A percentile compares a stretch with the other conserved stretches of the same genome.
phyloP scores from a whole-genome alignment of 345 rosid genomes.

The Camelina laxa region DNA sequence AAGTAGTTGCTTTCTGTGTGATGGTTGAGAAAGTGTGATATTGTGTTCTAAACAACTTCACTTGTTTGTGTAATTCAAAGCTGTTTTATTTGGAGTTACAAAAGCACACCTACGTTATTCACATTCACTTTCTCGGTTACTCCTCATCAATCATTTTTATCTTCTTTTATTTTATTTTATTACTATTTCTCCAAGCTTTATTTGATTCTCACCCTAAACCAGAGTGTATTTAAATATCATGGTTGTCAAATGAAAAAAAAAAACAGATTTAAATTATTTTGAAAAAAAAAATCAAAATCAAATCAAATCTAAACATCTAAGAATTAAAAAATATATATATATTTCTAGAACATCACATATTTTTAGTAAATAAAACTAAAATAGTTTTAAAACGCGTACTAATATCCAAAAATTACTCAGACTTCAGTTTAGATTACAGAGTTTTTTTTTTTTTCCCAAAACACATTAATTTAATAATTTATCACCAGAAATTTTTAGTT shows the following conservation, averaged over 20 bases:
- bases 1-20: not conserved
- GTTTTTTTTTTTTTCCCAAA: not conserved
- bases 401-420: not conserved
- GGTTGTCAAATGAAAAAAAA: no score
- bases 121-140: no score
- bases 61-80: not conserved
- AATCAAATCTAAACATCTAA: not conserved
- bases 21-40: not conserved
- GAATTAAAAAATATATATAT: not conserved
- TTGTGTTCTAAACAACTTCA: not conserved
- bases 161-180: no score
- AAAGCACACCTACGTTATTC: no score
- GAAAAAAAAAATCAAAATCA: no score
- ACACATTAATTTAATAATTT: not conserved
- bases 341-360: not conserved
- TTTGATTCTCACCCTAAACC: not conserved
- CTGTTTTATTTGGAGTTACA: no score
- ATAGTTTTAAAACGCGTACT: conserved; percentile 25
- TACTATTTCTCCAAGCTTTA: no score
- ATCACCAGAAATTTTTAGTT: conserved; percentile 8
- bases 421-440: conserved; percentile 19
- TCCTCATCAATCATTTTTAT: no score
- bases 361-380: conserved; percentile 1
- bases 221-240: no score
- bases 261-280: no score